phyloP scores from a whole-genome alignment of 495 filamentous ascomycete genomes.

The Annulohypoxylon stygium region DNA sequence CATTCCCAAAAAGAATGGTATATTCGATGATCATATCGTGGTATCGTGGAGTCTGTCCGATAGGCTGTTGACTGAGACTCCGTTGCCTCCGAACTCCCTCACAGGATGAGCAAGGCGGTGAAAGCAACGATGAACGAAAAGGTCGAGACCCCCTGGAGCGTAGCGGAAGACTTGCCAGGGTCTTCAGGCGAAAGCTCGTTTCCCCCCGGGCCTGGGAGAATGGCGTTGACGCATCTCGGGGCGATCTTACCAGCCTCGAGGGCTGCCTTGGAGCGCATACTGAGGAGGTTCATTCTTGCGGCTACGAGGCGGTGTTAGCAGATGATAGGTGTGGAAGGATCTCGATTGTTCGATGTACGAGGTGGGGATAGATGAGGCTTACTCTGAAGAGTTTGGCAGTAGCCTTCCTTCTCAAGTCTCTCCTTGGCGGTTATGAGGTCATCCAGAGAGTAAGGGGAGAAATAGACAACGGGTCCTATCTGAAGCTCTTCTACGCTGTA shows the following conservation, averaged over 20 bases:
- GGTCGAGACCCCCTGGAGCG: not conserved
- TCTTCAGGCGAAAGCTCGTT: not conserved
- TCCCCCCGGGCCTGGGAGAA: constrained; percentile 11
- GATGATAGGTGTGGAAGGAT: not conserved
- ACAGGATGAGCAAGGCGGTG: not conserved
- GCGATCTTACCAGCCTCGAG: not conserved
- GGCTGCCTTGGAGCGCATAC: not conserved
- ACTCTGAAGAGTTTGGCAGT: not conserved
- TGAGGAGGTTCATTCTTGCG: not conserved
- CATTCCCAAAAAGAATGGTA: not conserved
- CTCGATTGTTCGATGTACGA: not conserved
- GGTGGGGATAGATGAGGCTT: not conserved
- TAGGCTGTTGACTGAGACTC: not conserved
- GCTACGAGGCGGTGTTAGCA: constrained; percentile 9
- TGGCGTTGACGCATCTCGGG: constrained; percentile 29
- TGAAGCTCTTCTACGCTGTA: constrained; percentile 3
- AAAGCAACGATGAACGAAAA: constrained; percentile 18
- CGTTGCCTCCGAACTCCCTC: not conserved
- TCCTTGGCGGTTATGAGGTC: constrained; percentile 12
- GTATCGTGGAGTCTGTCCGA: not conserved
- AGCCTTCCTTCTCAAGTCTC: not conserved
- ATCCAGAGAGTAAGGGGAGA: constrained; percentile 7
- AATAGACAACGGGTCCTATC: not conserved
- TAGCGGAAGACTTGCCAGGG: not conserved
- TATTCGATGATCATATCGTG: not conserved